Conservation (phyloP, 164 flowering plant species). For the Vitis rupestris region DNA sequence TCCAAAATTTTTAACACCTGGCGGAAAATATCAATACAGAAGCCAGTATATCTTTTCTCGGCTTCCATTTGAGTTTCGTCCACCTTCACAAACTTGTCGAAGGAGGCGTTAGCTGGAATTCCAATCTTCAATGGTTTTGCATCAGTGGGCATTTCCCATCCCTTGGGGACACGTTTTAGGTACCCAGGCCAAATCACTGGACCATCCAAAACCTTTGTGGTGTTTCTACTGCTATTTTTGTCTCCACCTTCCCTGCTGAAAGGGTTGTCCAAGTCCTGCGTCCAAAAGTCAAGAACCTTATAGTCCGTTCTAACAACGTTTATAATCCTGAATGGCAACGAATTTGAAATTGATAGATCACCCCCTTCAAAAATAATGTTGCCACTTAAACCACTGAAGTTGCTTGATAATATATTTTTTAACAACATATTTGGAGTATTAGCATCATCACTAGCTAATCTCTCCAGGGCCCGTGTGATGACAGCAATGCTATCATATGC, state of each 20-base stretch:
- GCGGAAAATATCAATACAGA: constrained; percentile 50
- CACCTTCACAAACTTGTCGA: constrained; percentile 43
- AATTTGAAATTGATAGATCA: too few relatives aligned
- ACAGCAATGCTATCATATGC: constrained; percentile 35
- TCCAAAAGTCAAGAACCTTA: constrained; percentile 27
- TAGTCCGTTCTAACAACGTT: constrained; percentile 31
- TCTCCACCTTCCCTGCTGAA: background rate
- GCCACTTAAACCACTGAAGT: constrained; percentile 37
- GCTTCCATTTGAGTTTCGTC: background rate
- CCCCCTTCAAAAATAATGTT: too few relatives aligned
- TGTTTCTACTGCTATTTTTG: background rate
- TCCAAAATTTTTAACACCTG: constrained; percentile 23
- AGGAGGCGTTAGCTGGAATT: constrained; percentile 36
- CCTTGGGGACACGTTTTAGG: constrained; percentile 27
- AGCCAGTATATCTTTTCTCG: constrained; percentile 30
- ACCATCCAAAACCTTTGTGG: background rate
- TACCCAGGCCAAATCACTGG: constrained; percentile 40
- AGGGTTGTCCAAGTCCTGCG: constrained; percentile 6
- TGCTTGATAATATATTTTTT: constrained; percentile 7
- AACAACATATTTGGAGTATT: constrained; percentile 12
- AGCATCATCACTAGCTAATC: background rate
- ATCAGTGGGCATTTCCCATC: constrained; percentile 48
- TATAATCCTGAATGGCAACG: constrained; percentile 16
- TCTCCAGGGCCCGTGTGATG: constrained; percentile 11
- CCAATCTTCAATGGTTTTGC: constrained; percentile 42